Evolutionary conservation across 1,139 yeast genomes (phyloP).

Genomic region (Saccharomycopsis crataegensis): DNA sequence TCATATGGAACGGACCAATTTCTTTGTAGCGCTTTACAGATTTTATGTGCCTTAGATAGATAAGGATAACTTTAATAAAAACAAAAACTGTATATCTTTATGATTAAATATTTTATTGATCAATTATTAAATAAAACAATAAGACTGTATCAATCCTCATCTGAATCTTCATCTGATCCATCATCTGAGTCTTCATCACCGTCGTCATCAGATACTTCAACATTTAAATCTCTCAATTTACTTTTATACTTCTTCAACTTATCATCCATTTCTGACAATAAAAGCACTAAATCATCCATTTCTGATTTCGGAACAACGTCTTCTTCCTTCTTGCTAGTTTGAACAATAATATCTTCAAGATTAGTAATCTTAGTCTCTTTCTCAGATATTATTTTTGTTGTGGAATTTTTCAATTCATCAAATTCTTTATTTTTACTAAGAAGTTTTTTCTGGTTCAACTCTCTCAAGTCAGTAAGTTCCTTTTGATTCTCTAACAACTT

Average conservation of each 20-base stretch:
- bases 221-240: constrained; percentile 42
- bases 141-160: background rate
- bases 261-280: constrained; percentile 71
- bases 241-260: constrained; percentile 52
- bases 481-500: too few relatives aligned
- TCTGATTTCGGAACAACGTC: constrained; percentile 50
- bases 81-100: too few relatives aligned
- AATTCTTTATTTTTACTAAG: too few relatives aligned
- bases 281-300: constrained; percentile 66
- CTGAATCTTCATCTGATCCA: constrained; percentile 27
- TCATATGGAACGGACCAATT: too few relatives aligned
- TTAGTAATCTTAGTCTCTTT: constrained; percentile 6
- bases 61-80: too few relatives aligned
- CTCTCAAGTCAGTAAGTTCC: too few relatives aligned
- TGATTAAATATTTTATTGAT: too few relatives aligned
- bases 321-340: constrained; percentile 5
- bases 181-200: constrained; percentile 45
- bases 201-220: constrained; percentile 44
- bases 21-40: too few relatives aligned
- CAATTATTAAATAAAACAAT: too few relatives aligned
- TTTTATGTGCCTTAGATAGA: too few relatives aligned
- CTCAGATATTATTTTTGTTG: background rate
- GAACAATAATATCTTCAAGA: constrained; percentile 5
- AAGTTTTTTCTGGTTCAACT: too few relatives aligned
- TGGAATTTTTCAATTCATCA: too few relatives aligned